A percentile compares a stretch with the other conserved stretches of the same genome.
phyloP scores from a whole-genome alignment of 805 yeast species.

The Wickerhamiella azymoides region DNA sequence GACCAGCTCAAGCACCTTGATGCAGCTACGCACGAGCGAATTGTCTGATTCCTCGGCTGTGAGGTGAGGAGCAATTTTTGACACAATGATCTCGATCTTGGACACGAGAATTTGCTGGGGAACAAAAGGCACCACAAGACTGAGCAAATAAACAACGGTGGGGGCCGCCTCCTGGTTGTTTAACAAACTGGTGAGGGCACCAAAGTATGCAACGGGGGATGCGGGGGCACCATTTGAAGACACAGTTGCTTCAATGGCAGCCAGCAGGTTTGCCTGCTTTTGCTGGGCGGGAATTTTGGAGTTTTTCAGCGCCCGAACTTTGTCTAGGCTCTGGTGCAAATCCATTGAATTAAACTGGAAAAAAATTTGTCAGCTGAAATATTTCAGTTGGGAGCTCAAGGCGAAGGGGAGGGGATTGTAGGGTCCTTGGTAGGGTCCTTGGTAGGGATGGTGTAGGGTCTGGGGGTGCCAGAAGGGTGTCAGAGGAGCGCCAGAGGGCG shows the following conservation, averaged over 20 bases:
- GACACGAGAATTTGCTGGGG: constrained; percentile 56
- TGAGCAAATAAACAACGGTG: constrained; percentile 60
- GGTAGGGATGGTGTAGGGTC: too few species aligned
- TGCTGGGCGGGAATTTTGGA: constrained; percentile 16
- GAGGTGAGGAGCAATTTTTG: constrained; percentile 69
- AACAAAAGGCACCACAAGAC: constrained; percentile 59
- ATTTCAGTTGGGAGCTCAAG: background rate
- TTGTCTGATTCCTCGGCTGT: constrained; percentile 59
- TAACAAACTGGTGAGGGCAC: constrained; percentile 66
- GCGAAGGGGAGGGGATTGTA: too few species aligned
- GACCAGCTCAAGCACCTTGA: constrained; percentile 73
- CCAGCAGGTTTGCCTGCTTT: constrained; percentile 55
- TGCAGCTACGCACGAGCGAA: constrained; percentile 64
- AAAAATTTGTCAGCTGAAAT: constrained; percentile 4
- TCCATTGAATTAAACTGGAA: background rate
- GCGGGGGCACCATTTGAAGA: constrained; percentile 37
- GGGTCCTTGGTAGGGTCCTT: background rate
- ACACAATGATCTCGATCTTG: constrained; percentile 63
- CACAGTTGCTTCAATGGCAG: constrained; percentile 84
- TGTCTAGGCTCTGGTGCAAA: constrained; percentile 6
- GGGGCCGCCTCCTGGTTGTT: constrained; percentile 64
- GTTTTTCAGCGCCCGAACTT: constrained; percentile 7
- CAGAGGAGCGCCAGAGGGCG: too few species aligned
- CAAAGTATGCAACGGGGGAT: constrained; percentile 69
- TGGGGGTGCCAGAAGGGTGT: too few species aligned